A percentile compares a stretch with the other conserved stretches of the same genome.
These are phyloP conservation scores for Grifola frondosa DNA, from an alignment of 1,284 basidiomycete species.

Conservation along the genomic window DNA sequence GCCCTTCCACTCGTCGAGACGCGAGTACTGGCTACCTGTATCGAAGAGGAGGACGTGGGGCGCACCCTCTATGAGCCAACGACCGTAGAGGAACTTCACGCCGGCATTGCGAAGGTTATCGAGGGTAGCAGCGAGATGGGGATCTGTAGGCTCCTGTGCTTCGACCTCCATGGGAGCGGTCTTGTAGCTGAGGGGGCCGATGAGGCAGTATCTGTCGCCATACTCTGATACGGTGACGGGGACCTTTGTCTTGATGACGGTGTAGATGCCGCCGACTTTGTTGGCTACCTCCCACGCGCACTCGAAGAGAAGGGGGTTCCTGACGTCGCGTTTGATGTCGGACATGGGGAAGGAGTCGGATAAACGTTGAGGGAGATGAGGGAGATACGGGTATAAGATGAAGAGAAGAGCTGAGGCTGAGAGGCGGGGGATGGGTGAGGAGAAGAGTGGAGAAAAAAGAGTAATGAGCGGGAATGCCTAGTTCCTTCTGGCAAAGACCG, in stretches of 20 bases:
- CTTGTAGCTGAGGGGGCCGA: slow-evolving; percentile 96
- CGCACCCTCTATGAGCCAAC: slow-evolving; percentile 97
- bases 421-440: background rate
- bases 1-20: slow-evolving; percentile 97
- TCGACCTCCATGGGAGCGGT: slow-evolving; percentile 99
- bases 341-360: slow-evolving; percentile 27
- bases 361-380: slow-evolving; percentile 6
- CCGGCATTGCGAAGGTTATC: slow-evolving; percentile 83
- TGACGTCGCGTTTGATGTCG: slow-evolving; percentile 66
- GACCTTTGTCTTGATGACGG: slow-evolving; percentile 99
- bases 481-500: no score
- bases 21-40: slow-evolving; percentile 84
- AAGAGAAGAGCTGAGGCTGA: background rate
- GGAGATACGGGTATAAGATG: slow-evolving; percentile 3
- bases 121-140: slow-evolving; percentile 69
- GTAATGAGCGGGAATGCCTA: background rate
- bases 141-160: slow-evolving; percentile 80
- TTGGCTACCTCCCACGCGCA: slow-evolving; percentile 95
- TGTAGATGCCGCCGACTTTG: slow-evolving; percentile 99
- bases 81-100: slow-evolving; percentile 92
- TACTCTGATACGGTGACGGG: slow-evolving; percentile 95
- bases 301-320: slow-evolving; percentile 81
- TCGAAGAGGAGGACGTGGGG: slow-evolving; percentile 95
- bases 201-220: slow-evolving; percentile 88
- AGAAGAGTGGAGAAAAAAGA: slow-evolving; percentile 2